These are phyloP conservation scores for Thyridium curvatum DNA, from an alignment of 2,329 filamentous ascomycete genomes.

Conservation along the genomic window DNA sequence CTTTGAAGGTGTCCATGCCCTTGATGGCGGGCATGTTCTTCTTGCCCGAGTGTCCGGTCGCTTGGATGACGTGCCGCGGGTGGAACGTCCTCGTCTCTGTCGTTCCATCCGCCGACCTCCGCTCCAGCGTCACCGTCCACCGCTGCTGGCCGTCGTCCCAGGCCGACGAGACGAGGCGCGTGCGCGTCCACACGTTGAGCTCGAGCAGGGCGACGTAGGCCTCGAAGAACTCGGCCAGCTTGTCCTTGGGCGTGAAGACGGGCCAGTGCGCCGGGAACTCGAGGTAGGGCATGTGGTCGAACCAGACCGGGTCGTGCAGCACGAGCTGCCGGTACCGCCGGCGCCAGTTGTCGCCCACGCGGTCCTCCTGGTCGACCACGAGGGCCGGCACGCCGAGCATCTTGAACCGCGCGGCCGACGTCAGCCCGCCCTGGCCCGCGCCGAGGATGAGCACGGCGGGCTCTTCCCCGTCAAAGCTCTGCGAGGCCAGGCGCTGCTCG, in stretches of 20 bases:
- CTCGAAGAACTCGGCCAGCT: constrained; percentile 63
- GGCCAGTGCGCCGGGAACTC: constrained; percentile 61
- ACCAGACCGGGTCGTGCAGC: constrained; percentile 61
- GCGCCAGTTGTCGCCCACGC: constrained; percentile 60
- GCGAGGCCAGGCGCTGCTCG: constrained; percentile 41
- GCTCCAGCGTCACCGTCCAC: constrained; percentile 52
- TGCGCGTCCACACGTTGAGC: constrained; percentile 59
- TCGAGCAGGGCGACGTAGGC: constrained; percentile 59
- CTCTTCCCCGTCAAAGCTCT: constrained; percentile 40
- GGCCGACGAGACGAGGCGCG: constrained; percentile 36
- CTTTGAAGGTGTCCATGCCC: constrained; percentile 45
- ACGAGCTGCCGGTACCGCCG: constrained; percentile 58
- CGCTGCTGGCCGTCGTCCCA: constrained; percentile 41
- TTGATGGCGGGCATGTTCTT: constrained; percentile 53
- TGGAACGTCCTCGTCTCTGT: constrained; percentile 46
- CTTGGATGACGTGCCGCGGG: constrained; percentile 59
- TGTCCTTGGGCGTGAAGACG: constrained; percentile 66
- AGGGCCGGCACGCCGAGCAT: constrained; percentile 49
- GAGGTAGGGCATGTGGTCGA: constrained; percentile 57
- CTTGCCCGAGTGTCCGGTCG: constrained; percentile 63
- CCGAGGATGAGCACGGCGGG: constrained; percentile 57
- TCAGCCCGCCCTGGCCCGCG: constrained; percentile 55
- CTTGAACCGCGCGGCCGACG: constrained; percentile 50
- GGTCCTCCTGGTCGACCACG: constrained; percentile 51
- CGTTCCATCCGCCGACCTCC: constrained; percentile 37